Evolutionary conservation across 176 grass and related monocot species (phyloP).

Genomic region (Areca catechu): DNA sequence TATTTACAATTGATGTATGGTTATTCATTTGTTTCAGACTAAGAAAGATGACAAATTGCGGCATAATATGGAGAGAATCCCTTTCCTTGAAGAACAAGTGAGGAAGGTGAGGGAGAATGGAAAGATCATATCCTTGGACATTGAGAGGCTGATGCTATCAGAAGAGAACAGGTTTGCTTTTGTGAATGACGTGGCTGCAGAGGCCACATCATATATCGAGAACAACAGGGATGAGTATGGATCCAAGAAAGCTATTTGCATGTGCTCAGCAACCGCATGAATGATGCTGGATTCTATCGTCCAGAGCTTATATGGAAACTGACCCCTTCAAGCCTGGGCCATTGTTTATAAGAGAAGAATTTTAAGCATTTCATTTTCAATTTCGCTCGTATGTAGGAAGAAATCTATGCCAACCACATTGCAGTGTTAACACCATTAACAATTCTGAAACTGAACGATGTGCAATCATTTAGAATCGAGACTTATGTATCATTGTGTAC

Average conservation of each 20-base stretch:
- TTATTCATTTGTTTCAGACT: slow-evolving; percentile 26
- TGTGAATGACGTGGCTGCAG: slow-evolving; percentile 70
- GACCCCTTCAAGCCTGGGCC: slow-evolving; percentile 69
- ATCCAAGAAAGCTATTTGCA: slow-evolving; percentile 68
- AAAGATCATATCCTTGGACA: slow-evolving; percentile 69
- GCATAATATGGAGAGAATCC: slow-evolving; percentile 66
- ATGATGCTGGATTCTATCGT: slow-evolving; percentile 70
- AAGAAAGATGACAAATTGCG: slow-evolving; percentile 60
- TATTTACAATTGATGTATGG: not conserved
- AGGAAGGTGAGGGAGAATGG: slow-evolving; percentile 63
- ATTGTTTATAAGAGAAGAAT: slow-evolving; percentile 56
- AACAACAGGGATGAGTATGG: slow-evolving; percentile 73
- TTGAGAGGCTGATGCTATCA: slow-evolving; percentile 63
- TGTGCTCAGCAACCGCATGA: slow-evolving; percentile 73
- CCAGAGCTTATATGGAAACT: slow-evolving; percentile 62
- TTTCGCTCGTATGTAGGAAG: too few relatives aligned
- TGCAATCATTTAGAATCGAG: slow-evolving; percentile 7
- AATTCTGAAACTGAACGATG: not conserved
- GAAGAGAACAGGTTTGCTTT: slow-evolving; percentile 73
- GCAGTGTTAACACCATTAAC: too few relatives aligned
- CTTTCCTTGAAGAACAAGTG: slow-evolving; percentile 76
- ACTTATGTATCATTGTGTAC: not conserved
- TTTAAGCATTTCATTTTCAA: not conserved
- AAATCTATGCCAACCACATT: too few relatives aligned
- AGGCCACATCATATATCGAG: slow-evolving; percentile 62